Evolutionary conservation across 2,329 filamentous ascomycete genomes (phyloP).

Genomic region (Cercospora sp.): DNA sequence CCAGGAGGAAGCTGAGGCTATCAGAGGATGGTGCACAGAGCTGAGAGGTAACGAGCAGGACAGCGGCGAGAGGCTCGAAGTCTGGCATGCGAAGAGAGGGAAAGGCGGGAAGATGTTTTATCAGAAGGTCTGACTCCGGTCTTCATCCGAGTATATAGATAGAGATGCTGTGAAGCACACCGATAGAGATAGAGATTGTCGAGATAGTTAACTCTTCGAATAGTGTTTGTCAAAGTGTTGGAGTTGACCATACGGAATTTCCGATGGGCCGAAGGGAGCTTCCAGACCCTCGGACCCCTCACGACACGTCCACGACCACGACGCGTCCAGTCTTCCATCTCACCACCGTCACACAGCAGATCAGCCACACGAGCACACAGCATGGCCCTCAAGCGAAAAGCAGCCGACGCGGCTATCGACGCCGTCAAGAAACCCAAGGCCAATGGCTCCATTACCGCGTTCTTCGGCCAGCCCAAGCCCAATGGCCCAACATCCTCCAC

Average conservation of each 20-base stretch:
- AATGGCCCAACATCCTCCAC: constrained; percentile 35
- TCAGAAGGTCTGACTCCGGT: neutral
- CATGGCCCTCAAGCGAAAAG: constrained; percentile 56
- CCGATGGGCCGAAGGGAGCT: constrained; percentile 1
- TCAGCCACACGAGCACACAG: neutral
- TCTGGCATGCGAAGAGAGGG: constrained; percentile 16
- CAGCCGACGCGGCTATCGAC: constrained; percentile 45
- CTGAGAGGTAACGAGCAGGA: neutral
- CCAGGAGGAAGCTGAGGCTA: constrained; percentile 41
- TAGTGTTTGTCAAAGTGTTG: neutral
- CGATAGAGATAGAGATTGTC: neutral
- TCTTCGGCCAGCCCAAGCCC: constrained; percentile 73
- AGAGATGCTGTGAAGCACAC: neutral
- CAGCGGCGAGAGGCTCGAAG: neutral
- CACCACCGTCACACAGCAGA: constrained; percentile 12
- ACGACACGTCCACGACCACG: constrained; percentile 4
- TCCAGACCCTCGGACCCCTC: constrained; percentile 2
- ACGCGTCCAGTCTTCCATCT: neutral
- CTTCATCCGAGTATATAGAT: neutral
- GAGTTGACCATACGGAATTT: neutral
- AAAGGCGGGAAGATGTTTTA: neutral
- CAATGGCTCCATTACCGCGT: constrained; percentile 80
- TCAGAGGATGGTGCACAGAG: constrained; percentile 35
- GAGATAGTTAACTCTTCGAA: neutral
- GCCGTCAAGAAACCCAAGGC: constrained; percentile 54